Evolutionary conservation across 2,329 filamentous ascomycete species (phyloP), one percentile per base, ranked within the genome.

Genomic region (Penicillium sp.): DNA sequence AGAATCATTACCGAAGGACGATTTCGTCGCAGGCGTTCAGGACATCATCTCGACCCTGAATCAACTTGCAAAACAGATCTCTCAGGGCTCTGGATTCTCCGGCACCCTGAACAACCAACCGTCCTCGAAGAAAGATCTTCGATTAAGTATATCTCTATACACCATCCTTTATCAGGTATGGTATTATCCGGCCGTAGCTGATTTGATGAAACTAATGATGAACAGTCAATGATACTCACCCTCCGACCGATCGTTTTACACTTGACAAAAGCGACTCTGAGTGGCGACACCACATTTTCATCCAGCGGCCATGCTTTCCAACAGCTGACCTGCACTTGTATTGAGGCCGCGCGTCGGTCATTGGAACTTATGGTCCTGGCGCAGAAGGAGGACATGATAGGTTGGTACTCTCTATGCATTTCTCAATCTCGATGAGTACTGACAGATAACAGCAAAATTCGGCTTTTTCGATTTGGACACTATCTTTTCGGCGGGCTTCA

Each of bases 401-500:
- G 53, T 47, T 8, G 11, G 51, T 43, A 15, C 1, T 42, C 14
- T 31, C 2, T 43, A 7, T 15, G 5, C 5, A 42, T 22, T 20
- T 8, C 2, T 8, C 10, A 15, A 8, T 12, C 7, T 20, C 28
- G 34, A 3, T 3, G 5, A n/a, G 20, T 45, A 35, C 47, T 52
- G 17, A 59, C 22, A 28, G 7, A n/a, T 12, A 25, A 52, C 34
- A 59, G 57, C 57, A n/a, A 59, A 51, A 52, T 59, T 59, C n/a
- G 57, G 57, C 11, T 59, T 59, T 22, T 59, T 59, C 25, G 57
- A 59, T 28, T 47, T 59, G 14, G 57, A 59, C n/a, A 10, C 57
- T 6, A 59, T 42, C 5, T 59, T 59, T 17, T 59, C 57, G 4
- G 57, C 57, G 2, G 57, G 52, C 2, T 59, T 59, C 17, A 59